Percentiles rank a stretch among this genome's conserved stretches.
These are phyloP conservation scores for Amanita molliuscula DNA, from an alignment of 768 basidiomycete genomes.

Conservation along the genomic window DNA sequence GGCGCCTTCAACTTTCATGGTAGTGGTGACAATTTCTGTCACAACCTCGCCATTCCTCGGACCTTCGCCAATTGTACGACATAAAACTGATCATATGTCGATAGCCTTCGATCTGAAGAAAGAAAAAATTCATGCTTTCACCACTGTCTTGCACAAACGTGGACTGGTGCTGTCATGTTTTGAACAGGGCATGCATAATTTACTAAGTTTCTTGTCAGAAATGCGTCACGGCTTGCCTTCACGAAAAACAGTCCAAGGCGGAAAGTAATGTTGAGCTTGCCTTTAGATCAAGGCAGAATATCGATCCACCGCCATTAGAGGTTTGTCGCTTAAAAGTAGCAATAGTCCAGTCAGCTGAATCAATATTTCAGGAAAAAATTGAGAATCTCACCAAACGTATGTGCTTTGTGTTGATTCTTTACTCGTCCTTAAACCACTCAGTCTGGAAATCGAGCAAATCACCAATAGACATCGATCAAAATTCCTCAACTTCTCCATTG, in stretches of 20 bases:
- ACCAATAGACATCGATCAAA: neutral
- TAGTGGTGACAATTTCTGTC: slow-evolving; percentile 20
- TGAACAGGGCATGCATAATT: neutral
- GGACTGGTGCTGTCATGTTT: slow-evolving; percentile 29
- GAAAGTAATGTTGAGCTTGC: slow-evolving; percentile 13
- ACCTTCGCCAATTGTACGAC: slow-evolving; percentile 13
- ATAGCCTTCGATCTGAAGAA: slow-evolving; percentile 29
- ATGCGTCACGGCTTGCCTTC: slow-evolving; percentile 1
- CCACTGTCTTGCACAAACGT: slow-evolving; percentile 30
- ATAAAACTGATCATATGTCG: slow-evolving; percentile 12
- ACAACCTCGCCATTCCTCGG: slow-evolving; percentile 30
- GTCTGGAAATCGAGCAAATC: slow-evolving; percentile 7
- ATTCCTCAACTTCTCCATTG: neutral
- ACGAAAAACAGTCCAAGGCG: slow-evolving; percentile 17
- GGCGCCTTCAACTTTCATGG: slow-evolving; percentile 15
- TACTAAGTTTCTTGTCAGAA: slow-evolving; percentile 2
- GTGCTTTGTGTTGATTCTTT: neutral
- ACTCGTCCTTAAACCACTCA: neutral
- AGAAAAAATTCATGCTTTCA: slow-evolving; percentile 24
- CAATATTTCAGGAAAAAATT: slow-evolving; percentile 13
- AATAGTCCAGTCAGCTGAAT: neutral
- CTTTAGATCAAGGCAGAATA: slow-evolving; percentile 8
- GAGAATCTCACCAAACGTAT: slow-evolving; percentile 16
- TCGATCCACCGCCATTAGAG: slow-evolving; percentile 4
- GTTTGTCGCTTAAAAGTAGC: neutral